Evolutionary conservation across 2,329 filamentous ascomycete genomes (phyloP), one percentile per base, ranked within the genome.

Genomic region (Penicillium sp.): DNA sequence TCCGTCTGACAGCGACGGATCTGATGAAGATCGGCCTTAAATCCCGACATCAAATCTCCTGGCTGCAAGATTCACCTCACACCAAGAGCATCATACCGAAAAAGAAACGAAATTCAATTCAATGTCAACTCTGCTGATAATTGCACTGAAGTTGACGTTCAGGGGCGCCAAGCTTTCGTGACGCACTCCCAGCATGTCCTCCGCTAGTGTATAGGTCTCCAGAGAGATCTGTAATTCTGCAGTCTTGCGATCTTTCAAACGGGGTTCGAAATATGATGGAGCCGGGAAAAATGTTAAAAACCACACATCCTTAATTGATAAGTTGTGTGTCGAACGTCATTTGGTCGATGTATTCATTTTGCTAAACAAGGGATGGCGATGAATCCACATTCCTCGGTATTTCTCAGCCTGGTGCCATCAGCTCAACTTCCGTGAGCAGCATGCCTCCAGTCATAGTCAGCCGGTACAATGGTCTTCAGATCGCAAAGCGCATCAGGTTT

Each of bases 1-100:
- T 57, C 18, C 18, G 18, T 18, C 47, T 62, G 53, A 53, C 49
- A 54, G 50, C 21, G 60, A 63, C 60, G 61, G 55, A 64, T 60
- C 16, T 14, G 57, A 45, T 13, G 31, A 60, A 34, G 57, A 64
- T 63, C 60, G 24, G 13, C 48, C 21, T 22, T 31, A 46, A 39
- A 45, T 34, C 41, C 34, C 43, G 51, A 54, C 45, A 24, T 54
- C 18, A 18, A 18, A n/a, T 24, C 40, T 34, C 18, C 11, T 9
- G 13, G 43, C 42, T 48, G 54, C 47, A 40, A 52, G 51, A 50
- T 49, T 27, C 38, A 31, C 18, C 21, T 13, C 44, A 22, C n/a
- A 18, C 16, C 34, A 11, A 36, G 7, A 7, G n/a, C 7, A n/a
- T n/a, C 7, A 36, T 36, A 7, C 34, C n/a, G 34, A 13, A n/a